Percentiles rank a stretch among this genome's conserved stretches.
phyloP scores from a whole-genome alignment of 768 basidiomycete genomes.

The Termitomyces sp. region DNA sequence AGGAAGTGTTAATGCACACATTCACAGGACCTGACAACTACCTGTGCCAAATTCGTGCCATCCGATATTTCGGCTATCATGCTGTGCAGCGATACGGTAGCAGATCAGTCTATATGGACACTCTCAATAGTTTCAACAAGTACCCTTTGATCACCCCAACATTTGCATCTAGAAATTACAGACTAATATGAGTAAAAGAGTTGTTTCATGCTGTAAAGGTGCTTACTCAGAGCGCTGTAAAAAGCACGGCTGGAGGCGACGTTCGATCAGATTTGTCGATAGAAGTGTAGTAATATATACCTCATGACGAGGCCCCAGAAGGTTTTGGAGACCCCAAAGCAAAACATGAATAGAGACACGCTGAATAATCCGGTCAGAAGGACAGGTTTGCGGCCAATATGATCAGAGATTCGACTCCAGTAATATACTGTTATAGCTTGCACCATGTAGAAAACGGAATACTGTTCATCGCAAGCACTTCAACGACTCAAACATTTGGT shows the following conservation, averaged over 20 bases:
- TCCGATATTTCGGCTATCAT: conserved; percentile 74
- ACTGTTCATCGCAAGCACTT: conserved; percentile 29
- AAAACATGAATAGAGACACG: conserved; percentile 63
- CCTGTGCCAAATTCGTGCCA: conserved; percentile 60
- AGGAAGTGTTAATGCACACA: neutral
- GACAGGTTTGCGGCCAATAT: conserved; percentile 70
- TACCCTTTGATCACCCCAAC: conserved; percentile 65
- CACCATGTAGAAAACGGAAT: conserved; percentile 71
- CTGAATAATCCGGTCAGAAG: conserved; percentile 62
- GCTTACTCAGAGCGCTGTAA: conserved; percentile 62
- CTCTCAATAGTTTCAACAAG: neutral
- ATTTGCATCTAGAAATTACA: conserved; percentile 37
- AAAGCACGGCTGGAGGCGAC: conserved; percentile 44
- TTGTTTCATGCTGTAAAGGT: neutral
- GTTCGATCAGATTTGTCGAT: neutral
- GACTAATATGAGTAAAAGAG: neutral
- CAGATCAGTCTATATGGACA: neutral
- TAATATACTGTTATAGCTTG: conserved; percentile 67
- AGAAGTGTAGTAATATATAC: conserved; percentile 16
- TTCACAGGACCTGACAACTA: conserved; percentile 10
- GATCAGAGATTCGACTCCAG: conserved; percentile 73
- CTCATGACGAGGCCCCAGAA: conserved; percentile 58
- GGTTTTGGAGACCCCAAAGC: conserved; percentile 65
- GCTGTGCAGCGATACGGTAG: conserved; percentile 22
- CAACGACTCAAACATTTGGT: neutral